These are phyloP conservation scores for Linnemannia zychae DNA, from an alignment of 192 early-diverging fungal species.

Conservation along the genomic window DNA sequence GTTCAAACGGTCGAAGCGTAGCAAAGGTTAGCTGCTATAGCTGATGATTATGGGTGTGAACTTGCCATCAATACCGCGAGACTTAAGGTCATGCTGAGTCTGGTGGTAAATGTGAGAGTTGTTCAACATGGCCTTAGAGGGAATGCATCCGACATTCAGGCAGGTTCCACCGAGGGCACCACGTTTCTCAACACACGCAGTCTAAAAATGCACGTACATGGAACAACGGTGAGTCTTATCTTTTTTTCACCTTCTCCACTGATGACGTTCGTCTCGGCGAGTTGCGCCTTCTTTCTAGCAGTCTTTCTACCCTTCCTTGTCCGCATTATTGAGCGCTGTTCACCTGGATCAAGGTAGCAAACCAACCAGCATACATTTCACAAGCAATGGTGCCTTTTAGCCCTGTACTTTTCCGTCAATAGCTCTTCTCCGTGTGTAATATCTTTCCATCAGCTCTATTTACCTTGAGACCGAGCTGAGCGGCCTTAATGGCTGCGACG, in stretches of 20 bases:
- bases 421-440: background rate
- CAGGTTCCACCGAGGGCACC: conserved; percentile 97
- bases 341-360: background rate
- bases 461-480: conserved; percentile 98
- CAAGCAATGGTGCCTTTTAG: too few species aligned
- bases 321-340: background rate
- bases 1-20: background rate
- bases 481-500: conserved; percentile 98
- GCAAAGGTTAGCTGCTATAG: too few species aligned
- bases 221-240: background rate
- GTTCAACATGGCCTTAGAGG: conserved; percentile 98
- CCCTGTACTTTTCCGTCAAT: too few species aligned
- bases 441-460: background rate
- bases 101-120: conserved; percentile 98
- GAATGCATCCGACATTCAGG: conserved; percentile 99
- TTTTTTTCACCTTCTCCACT: background rate
- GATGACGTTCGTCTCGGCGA: conserved; percentile 2
- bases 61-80: conserved; percentile 93
- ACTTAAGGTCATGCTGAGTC: conserved; percentile 91
- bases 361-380: background rate
- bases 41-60: background rate
- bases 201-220: conserved; percentile 63
- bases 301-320: too few species aligned
- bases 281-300: background rate
- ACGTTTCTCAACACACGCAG: conserved; percentile 96